Base-by-base conservation (phyloP, 768 basidiomycete genomes). In the Leccinum truebloodii region DNA sequence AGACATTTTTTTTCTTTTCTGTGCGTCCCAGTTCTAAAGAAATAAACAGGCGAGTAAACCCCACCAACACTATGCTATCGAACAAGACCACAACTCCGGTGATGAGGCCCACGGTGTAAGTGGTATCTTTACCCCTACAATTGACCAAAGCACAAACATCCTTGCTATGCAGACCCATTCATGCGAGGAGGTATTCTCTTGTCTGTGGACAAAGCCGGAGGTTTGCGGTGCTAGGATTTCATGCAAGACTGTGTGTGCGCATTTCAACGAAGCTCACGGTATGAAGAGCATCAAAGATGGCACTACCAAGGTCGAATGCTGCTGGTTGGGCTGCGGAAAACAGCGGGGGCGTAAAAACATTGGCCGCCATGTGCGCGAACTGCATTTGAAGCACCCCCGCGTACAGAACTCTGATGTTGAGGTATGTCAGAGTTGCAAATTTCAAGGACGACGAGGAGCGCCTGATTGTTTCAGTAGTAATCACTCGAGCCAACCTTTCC, bases 321-420 rank as follows among this genome's bases (percentile, higher is more conserved):
- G 1, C 0, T 68, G 63, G 66, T 0, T 2, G 0, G 58, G 30
- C 0, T 66, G 63, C 39, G 0, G 0, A 3, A 37, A 24, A 22
- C 0, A 0, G 0, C 1, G 30, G 22, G 1, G 0, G 6, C 32
- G 26, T 4, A 62, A 69, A 6, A 66, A 60, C 18, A 52, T 63
- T 4, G 1, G 0, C 4, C 63, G 67, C 0, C 67, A 67, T 2
- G 4, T 59, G 3, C 4, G 6, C 0, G 67, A 66, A 1, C 0
- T 0, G 0, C 67, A 67, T 1, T 5, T 65, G 10, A 39, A 20
- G 1, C 63, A 66, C 34, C 37, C 12, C 0, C 59, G 66, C 20
- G 0, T 0, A 4, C 2, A 14, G 26, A 41, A 22, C 5, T 30
- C 37, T 56, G 52, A 37, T 8, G 20, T n/a, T 24, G 24, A 56